phyloP scores from a whole-genome alignment of 805 yeast species.

The Metschnikowia gruessii region DNA sequence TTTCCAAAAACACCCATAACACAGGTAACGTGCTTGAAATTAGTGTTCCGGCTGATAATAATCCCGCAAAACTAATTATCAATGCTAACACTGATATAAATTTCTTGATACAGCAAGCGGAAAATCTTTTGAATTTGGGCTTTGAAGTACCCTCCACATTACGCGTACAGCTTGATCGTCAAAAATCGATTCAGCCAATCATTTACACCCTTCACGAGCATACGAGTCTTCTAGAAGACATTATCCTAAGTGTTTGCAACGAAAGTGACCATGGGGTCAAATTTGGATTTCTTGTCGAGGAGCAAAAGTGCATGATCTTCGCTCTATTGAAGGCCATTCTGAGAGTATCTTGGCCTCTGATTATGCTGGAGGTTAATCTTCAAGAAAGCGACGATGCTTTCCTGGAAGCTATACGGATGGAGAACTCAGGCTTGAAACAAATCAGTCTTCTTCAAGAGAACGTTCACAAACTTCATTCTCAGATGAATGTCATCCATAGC shows the following conservation, averaged over 20 bases:
- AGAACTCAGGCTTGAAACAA: slow-evolving; percentile 12
- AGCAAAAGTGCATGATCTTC: slow-evolving; percentile 33
- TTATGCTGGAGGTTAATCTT: slow-evolving; percentile 8
- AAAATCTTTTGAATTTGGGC: slow-evolving; percentile 34
- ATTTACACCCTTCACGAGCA: slow-evolving; percentile 55
- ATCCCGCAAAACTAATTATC: slow-evolving; percentile 1
- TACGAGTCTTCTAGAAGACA: slow-evolving; percentile 37
- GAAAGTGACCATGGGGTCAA: slow-evolving; percentile 38
- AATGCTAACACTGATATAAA: slow-evolving; percentile 4
- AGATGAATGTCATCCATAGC: slow-evolving; percentile 9
- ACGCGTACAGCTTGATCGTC: slow-evolving; percentile 44
- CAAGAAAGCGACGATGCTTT: slow-evolving; percentile 26
- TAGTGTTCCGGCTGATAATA: not conserved
- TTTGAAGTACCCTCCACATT: slow-evolving; percentile 57
- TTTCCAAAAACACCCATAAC: not conserved
- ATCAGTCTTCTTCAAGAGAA: slow-evolving; percentile 25
- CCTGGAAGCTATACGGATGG: not conserved
- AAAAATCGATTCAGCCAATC: slow-evolving; percentile 54
- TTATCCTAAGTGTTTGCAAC: slow-evolving; percentile 21
- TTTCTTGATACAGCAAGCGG: slow-evolving; percentile 8
- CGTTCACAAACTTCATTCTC: slow-evolving; percentile 20
- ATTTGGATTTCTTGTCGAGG: slow-evolving; percentile 40
- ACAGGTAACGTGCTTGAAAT: slow-evolving; percentile 5
- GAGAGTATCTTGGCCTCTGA: slow-evolving; percentile 13
- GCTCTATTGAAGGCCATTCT: slow-evolving; percentile 9